Evolutionary conservation across 2,329 filamentous ascomycete species (phyloP).

Genomic region (Penicillium aurantiogriseum): DNA sequence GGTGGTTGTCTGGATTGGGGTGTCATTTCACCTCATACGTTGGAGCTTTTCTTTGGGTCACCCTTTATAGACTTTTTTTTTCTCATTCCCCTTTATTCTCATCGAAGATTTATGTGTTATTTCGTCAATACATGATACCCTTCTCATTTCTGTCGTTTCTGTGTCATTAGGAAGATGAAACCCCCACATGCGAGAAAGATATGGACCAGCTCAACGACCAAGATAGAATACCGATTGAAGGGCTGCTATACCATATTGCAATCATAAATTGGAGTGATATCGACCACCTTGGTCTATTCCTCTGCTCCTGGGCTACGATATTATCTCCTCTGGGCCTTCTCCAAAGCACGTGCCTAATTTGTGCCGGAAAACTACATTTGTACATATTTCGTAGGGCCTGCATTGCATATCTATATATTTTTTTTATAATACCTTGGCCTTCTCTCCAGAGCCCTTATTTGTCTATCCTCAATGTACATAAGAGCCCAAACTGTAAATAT

Average conservation of each 20-base stretch:
- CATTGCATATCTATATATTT: not conserved
- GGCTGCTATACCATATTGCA: not conserved
- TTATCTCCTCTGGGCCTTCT: not conserved
- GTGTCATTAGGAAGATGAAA: not conserved
- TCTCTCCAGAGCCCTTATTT: not conserved
- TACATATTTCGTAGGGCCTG: not conserved
- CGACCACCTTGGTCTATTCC: not conserved
- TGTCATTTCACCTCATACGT: slow-evolving; percentile 3
- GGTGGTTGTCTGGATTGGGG: slow-evolving; percentile 7
- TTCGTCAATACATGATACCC: not conserved
- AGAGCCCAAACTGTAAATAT: not conserved
- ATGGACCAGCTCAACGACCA: not conserved
- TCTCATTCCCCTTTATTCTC: not conserved
- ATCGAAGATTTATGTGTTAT: not conserved
- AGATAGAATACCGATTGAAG: not conserved
- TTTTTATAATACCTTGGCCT: not conserved
- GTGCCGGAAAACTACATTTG: not conserved
- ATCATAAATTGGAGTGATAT: not conserved
- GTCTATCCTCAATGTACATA: not conserved
- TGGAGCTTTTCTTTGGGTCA: slow-evolving; percentile 11
- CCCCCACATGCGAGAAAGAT: not conserved
- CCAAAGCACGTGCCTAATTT: not conserved
- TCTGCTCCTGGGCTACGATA: not conserved
- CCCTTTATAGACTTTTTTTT: slow-evolving; percentile 17
- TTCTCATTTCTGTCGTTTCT: not conserved